A percentile compares a stretch with the other conserved stretches of the same genome.
Conservation (phyloP, 805 yeast genomes). For the Lipomyces spencermartinsiae region DNA sequence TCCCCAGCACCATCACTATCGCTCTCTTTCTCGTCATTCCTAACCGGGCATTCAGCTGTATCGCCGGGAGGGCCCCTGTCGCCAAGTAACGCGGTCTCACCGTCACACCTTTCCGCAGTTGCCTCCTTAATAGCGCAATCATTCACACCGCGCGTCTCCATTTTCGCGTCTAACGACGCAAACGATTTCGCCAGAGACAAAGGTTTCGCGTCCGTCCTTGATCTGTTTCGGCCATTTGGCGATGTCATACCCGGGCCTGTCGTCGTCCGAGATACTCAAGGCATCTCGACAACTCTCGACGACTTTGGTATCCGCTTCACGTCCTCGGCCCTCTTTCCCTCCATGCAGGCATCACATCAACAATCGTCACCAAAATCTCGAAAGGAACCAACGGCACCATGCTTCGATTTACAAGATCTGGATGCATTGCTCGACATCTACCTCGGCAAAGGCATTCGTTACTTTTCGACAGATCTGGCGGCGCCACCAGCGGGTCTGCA, state of each 20-base stretch:
- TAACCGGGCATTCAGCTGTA: constrained; percentile 19
- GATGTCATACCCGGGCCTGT: constrained; percentile 57
- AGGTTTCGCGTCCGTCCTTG: constrained; percentile 55
- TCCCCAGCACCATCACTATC: constrained; percentile 33
- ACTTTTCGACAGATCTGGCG: constrained; percentile 41
- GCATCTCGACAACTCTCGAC: constrained; percentile 56
- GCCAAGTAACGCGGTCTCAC: constrained; percentile 27
- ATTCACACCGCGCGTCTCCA: constrained; percentile 60
- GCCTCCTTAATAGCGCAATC: constrained; percentile 45
- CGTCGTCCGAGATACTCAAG: constrained; percentile 59
- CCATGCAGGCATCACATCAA: neutral
- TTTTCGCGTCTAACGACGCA: constrained; percentile 56
- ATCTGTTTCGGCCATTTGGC: constrained; percentile 61
- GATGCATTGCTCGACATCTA: constrained; percentile 25
- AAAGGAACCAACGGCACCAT: constrained; percentile 17
- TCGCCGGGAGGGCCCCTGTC: constrained; percentile 18
- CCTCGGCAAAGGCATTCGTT: constrained; percentile 22
- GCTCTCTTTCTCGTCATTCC: constrained; percentile 29
- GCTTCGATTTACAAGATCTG: constrained; percentile 28
- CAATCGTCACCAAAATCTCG: constrained; percentile 6
- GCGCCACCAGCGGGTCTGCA: constrained; percentile 38
- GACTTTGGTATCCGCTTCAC: constrained; percentile 64
- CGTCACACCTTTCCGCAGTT: constrained; percentile 29
- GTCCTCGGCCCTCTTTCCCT: constrained; percentile 10
- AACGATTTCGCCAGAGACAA: constrained; percentile 53